Evolutionary conservation across 441 rosid genomes (phyloP).

Genomic region (Melastoma candidum): DNA sequence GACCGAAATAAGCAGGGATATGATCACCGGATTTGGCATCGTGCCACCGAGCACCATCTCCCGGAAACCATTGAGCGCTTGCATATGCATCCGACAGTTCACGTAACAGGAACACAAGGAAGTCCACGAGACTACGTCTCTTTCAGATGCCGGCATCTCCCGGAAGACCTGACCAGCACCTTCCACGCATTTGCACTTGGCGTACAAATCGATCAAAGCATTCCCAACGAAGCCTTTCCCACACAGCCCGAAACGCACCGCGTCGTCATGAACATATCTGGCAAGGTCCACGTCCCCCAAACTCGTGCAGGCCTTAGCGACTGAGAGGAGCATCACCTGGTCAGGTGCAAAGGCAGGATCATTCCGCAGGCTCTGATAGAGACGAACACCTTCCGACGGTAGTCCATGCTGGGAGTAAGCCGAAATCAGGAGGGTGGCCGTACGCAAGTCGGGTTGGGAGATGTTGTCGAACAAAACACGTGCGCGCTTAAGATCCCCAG

Average conservation of each 20-base stretch:
- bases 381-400: conserved; percentile 26
- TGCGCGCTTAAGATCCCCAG: conserved; percentile 41
- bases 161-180: conserved; percentile 40
- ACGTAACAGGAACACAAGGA: conserved; percentile 55
- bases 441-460: conserved; percentile 52
- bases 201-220: conserved; percentile 49
- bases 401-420: conserved; percentile 47
- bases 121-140: conserved; percentile 70
- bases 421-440: conserved; percentile 67
- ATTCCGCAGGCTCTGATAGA: conserved; percentile 36
- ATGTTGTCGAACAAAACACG: conserved; percentile 59
- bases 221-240: conserved; percentile 14
- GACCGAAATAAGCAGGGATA: conserved; percentile 56
- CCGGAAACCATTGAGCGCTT: conserved; percentile 40
- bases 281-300: too few species aligned
- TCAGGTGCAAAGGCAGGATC: conserved; percentile 35
- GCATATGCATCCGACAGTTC: conserved; percentile 36
- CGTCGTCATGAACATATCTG: too few species aligned
- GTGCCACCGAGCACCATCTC: conserved; percentile 39
- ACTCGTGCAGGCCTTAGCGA: too few species aligned
- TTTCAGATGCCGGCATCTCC: conserved; percentile 22
- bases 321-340: too few species aligned
- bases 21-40: conserved; percentile 48
- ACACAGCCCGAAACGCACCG: too few species aligned
- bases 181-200: conserved; percentile 44